Evolutionary conservation across 2,329 filamentous ascomycete species (phyloP).

Genomic region (Ilyonectria robusta): DNA sequence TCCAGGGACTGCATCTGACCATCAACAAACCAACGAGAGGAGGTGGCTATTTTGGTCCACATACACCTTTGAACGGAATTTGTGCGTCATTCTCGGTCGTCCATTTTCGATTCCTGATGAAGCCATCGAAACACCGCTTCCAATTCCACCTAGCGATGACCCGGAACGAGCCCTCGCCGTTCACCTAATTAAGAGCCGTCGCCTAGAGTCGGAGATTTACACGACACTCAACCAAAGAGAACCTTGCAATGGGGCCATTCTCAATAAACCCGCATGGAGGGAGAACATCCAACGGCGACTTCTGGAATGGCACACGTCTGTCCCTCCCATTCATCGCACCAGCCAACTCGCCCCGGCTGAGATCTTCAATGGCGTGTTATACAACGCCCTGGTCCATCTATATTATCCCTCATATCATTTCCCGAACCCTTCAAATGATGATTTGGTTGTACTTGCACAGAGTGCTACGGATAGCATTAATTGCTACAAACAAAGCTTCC

Average conservation of each 20-base stretch:
- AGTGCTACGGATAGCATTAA: constrained; percentile 36
- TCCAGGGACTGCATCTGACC: background rate
- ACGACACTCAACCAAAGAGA: constrained; percentile 36
- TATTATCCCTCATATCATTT: constrained; percentile 41
- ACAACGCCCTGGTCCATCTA: constrained; percentile 36
- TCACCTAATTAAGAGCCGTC: constrained; percentile 40
- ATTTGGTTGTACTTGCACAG: constrained; percentile 35
- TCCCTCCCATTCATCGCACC: constrained; percentile 21
- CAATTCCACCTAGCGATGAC: background rate
- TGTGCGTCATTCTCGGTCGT: constrained; percentile 30
- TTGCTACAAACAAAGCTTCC: constrained; percentile 39
- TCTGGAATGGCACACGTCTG: constrained; percentile 33
- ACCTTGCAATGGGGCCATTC: constrained; percentile 26
- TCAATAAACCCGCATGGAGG: constrained; percentile 38
- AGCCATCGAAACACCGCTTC: constrained; percentile 31
- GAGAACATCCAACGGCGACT: constrained; percentile 36
- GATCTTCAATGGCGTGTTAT: constrained; percentile 41
- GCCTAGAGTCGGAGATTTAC: constrained; percentile 46
- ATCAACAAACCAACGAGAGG: constrained; percentile 1
- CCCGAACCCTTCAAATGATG: constrained; percentile 24
- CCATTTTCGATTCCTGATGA: constrained; percentile 38
- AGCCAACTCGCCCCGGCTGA: constrained; percentile 42
- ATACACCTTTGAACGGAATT: constrained; percentile 37
- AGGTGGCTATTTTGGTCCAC: constrained; percentile 34
- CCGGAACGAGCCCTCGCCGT: constrained; percentile 32